Base-by-base conservation (phyloP, 2,329 filamentous ascomycete genomes). In the Ilyonectria mors-panacis region DNA sequence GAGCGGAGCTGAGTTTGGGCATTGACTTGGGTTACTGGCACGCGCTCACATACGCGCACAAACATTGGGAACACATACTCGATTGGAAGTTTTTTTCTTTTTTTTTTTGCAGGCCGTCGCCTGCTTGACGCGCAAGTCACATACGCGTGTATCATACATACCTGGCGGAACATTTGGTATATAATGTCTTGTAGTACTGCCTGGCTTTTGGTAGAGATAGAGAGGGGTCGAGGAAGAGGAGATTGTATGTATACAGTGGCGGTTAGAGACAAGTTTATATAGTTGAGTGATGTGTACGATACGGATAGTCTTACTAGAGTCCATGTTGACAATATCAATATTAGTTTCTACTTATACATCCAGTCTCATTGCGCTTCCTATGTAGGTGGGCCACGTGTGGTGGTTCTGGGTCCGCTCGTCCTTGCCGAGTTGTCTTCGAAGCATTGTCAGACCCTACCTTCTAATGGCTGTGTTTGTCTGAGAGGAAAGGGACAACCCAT, bases 101-200 rank as follows among this genome's bases (percentile, higher is more conserved):
- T 37, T 30, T 37, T 47, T 62, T 53, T 55, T 50, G 51, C 50
- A 56, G 60, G 37, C 54, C 37, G 47, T 37, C 45, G 33, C 28
- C 45, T 57, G 26, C 45, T 17, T 39, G 21, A 17, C 23, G 45
- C 56, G 39, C 51, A 54, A 63, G 50, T 65, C 63, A 53, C 39
- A 67, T 62, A 70, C 64, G 62, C 57, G 37, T 33, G n/a, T 53
- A 60, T 56, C 53, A 63, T 65, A 66, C 42, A 65, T 62, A 47
- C 53, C 42, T 58, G 59, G 59, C 55, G 58, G 30, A 60, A 62
- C 63, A 65, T 63, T 67, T 67, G 66, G 71, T 76, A 71, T 66
- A 75, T 76, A 77, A 77, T 78, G 73, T 75, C 67, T 77, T 70
- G 66, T 74, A 70, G 62, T 69, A 71, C 61, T 67, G 67, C 60